Conservation (phyloP, 352 stramenopile genomes). For the Globisporangium heterothallicum region DNA sequence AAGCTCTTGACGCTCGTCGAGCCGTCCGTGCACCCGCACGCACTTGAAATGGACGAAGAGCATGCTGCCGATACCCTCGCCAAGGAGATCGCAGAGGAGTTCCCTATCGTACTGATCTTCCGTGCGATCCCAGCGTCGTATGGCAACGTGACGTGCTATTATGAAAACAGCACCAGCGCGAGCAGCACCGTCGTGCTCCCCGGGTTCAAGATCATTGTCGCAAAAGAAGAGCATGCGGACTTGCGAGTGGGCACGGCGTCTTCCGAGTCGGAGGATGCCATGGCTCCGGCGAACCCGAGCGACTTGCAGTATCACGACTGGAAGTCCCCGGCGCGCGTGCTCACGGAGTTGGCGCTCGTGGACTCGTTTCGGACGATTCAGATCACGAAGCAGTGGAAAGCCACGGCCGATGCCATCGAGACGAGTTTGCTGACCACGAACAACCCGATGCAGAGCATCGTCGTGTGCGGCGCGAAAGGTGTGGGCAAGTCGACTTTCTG, state of each 20-base stretch:
- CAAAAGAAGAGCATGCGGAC: constrained; percentile 36
- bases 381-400: constrained; percentile 53
- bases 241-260: constrained; percentile 4
- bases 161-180: constrained; percentile 30
- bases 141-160: constrained; percentile 76
- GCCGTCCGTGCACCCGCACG: constrained; percentile 14
- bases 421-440: constrained; percentile 20
- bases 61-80: constrained; percentile 63
- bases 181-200: constrained; percentile 39
- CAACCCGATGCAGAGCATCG: constrained; percentile 42
- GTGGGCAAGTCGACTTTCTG: constrained; percentile 96
- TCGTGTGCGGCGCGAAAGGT: constrained; percentile 93
- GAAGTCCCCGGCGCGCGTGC: constrained; percentile 43
- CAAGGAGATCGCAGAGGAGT: constrained; percentile 47
- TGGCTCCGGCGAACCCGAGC: neutral
- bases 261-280: neutral
- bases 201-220: constrained; percentile 78
- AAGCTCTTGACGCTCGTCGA: constrained; percentile 43
- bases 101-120: constrained; percentile 72
- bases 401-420: constrained; percentile 38
- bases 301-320: constrained; percentile 30
- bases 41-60: constrained; percentile 61
- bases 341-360: constrained; percentile 46
- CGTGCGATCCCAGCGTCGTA: constrained; percentile 54
- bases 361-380: constrained; percentile 64